Evolutionary conservation across 2,329 filamentous ascomycete species (phyloP), one percentile per base, ranked within the genome.

Genomic region (Cercospora sp.): DNA sequence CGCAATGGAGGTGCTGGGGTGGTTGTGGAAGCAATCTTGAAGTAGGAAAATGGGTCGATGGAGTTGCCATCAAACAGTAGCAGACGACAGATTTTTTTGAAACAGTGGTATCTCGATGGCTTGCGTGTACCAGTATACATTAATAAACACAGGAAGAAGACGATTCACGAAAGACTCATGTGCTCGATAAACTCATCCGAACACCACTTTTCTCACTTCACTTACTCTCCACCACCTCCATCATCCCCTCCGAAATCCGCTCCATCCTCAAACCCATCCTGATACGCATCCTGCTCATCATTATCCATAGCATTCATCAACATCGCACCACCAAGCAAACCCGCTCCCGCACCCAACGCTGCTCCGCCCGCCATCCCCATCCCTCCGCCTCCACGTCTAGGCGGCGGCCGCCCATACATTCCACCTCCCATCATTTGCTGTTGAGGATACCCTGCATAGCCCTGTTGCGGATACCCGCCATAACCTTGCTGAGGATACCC

Each of bases 321-420:
- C 74, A 96, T 70, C 69, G 88, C 86, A 65, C 93, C 93, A 73
- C 93, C 94, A 1, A 97, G 75, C 77, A 97, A 76, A 79, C 93
- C 93, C 70, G 90, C 93, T 72, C 93, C 93, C 3, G 92, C 79
- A 81, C 93, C 93, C 53, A 96, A 82, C 23, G 91, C 91, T 8
- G 90, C 88, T 62, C 89, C 92, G 59, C 91, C 92, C 1, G 85
- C 87, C 68, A 87, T 84, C n/a, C 92, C 91, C 81, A 94, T 83
- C 2, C 85, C 85, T 2, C 73, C 72, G 4, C 83, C 81, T 26
- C 81, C 77, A 55, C 72, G 72, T 63, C 80, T 80, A 74, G 83
- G 83, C 68, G 81, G 83, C 66, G 81, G 80, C 28, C 76, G 76
- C 70, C 69, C 69, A 60, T 77, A 78, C n/a, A 72, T 68, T n/a